Evolutionary conservation across 1,284 basidiomycete species (phyloP), one percentile per base, ranked within the genome.

Genomic region (Cerioporus squamosus): DNA sequence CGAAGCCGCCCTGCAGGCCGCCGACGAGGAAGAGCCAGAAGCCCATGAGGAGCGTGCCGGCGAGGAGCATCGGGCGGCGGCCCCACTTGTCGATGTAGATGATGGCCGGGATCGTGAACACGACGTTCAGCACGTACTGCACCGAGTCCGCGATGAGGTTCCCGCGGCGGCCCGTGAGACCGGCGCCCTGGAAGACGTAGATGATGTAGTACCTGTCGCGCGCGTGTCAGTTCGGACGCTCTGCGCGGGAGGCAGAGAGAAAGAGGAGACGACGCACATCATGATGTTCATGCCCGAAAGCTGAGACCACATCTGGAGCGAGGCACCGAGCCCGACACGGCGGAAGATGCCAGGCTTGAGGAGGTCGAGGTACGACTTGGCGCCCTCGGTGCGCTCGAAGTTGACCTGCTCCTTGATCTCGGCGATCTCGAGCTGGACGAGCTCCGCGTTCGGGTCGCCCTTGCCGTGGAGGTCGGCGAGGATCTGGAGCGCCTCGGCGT

Each of bases 81-180:
- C 90, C 90, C 88, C 89, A 91, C 69, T 76, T 79, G 71, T 92
- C 90, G 65, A 91, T 90, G 75, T 85, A 91, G 67, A 90, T 75
- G 71, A 91, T 90, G 0, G 90, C 88, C 10, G 90, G 90, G 33
- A 91, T 76, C 31, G 88, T 90, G 64, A 88, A 73, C n/a, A 68
- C 78, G 52, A 90, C 86, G 64, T 90, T 90, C 51, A 92, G 81
- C n/a, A 91, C 85, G 61, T 91, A 92, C 79, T 92, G 87, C 6
- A 92, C 84, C 3, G 87, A 84, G 72, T 85, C 83, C n/a, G 90
- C 89, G 66, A 91, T 90, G 50, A 92, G 80, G 68, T 88, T 89
- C 14, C 80, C 83, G 39, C 86, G 84, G 43, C 80, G 79, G 36
- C 89, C 90, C 2, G 86, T 87, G 31, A 92, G 75, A 68, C 90